Conservation (phyloP, 805 yeast species). For the Zygoascus flipseniorum region DNA sequence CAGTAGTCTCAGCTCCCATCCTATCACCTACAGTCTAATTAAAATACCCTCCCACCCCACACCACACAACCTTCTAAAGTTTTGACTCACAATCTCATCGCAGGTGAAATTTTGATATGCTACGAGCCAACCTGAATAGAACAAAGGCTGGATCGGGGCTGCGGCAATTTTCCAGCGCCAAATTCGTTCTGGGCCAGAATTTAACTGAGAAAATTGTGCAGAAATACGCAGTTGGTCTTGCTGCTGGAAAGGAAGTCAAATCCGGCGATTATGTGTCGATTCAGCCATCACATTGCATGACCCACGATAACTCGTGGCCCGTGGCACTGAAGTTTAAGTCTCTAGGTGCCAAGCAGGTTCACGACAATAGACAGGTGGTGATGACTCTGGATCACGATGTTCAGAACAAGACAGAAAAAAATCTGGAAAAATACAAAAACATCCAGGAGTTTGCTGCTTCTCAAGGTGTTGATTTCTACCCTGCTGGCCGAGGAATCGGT, state of each 20-base stretch:
- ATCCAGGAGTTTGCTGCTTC: constrained; percentile 82
- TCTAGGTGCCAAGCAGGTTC: constrained; percentile 77
- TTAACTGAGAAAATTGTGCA: constrained; percentile 95
- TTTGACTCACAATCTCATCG: background rate
- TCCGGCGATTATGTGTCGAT: constrained; percentile 95
- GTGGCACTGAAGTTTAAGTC: constrained; percentile 95
- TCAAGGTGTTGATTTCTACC: constrained; percentile 93
- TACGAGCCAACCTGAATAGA: background rate
- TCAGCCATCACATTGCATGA: constrained; percentile 95
- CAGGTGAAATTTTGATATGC: background rate
- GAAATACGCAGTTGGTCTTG: constrained; percentile 78
- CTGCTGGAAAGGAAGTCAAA: constrained; percentile 65
- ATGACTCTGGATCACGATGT: constrained; percentile 97
- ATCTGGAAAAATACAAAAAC: constrained; percentile 77
- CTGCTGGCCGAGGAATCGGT: constrained; percentile 98
- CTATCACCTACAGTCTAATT: background rate
- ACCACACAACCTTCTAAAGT: background rate
- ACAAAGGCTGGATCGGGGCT: background rate
- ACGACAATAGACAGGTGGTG: constrained; percentile 84
- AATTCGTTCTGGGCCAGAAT: constrained; percentile 45
- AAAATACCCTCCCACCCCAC: background rate
- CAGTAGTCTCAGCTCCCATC: background rate
- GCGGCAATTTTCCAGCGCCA: constrained; percentile 7
- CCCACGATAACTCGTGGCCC: constrained; percentile 99
- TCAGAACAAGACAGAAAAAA: constrained; percentile 85